Conservation (phyloP, 2,329 filamentous ascomycete species). For the Knoxdaviesia proteae region DNA sequence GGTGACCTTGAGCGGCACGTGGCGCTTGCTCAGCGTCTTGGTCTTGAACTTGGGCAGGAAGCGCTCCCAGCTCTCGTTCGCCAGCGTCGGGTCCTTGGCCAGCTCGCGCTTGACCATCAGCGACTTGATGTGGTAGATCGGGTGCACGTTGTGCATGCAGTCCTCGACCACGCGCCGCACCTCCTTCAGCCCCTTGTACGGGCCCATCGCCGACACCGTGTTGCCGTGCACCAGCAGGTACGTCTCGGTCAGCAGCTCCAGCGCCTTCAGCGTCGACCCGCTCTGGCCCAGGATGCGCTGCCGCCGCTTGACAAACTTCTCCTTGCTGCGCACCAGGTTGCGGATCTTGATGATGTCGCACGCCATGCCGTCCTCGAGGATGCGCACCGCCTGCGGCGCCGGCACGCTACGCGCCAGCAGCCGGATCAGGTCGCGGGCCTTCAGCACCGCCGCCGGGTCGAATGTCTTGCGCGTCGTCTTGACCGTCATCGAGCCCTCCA, state of each 20-base stretch:
- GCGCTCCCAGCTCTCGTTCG: conserved; percentile 79
- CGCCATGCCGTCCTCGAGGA: conserved; percentile 76
- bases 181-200: conserved; percentile 84
- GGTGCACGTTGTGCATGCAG: conserved; percentile 93
- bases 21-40: conserved; percentile 66
- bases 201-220: conserved; percentile 80
- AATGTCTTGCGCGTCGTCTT: conserved; percentile 83
- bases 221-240: conserved; percentile 95
- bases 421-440: conserved; percentile 86
- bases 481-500: conserved; percentile 91
- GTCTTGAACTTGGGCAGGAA: conserved; percentile 97
- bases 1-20: conserved; percentile 62
- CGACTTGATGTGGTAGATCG: conserved; percentile 62
- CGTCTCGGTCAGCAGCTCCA: conserved; percentile 76
- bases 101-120: conserved; percentile 87
- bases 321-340: conserved; percentile 77
- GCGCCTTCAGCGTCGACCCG: conserved; percentile 79
- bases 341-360: conserved; percentile 95
- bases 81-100: conserved; percentile 70
- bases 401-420: conserved; percentile 80
- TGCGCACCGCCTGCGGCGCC: conserved; percentile 80
- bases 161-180: conserved; percentile 77
- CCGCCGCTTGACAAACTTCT: conserved; percentile 83
- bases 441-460: conserved; percentile 82
- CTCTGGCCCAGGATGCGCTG: conserved; percentile 84